Evolutionary conservation across 345 rosid species (phyloP).

Genomic region (Camelina neglecta): DNA sequence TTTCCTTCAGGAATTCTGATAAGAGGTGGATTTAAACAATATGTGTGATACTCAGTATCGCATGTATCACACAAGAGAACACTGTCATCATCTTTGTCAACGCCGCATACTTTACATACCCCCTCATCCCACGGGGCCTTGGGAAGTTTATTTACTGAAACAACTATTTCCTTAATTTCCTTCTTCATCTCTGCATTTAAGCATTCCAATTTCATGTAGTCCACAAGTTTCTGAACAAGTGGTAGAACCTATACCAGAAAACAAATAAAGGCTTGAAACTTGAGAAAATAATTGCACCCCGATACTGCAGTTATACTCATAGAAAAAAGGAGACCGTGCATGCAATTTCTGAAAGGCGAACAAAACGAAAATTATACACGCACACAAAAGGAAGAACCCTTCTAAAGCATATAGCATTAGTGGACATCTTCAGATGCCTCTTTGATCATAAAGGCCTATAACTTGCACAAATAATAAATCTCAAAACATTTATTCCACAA

Average conservation of each 20-base stretch:
- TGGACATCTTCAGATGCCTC: slow-evolving; percentile 11
- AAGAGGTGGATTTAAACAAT: slow-evolving; percentile 97
- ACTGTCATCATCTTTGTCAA: slow-evolving; percentile 97
- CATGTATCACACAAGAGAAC: slow-evolving; percentile 97
- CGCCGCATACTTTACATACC: slow-evolving; percentile 96
- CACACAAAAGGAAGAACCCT: slow-evolving; percentile 24
- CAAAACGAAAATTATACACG: slow-evolving; percentile 3
- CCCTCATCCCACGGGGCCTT: slow-evolving; percentile 99
- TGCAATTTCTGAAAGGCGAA: slow-evolving; percentile 20
- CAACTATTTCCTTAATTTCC: slow-evolving; percentile 71
- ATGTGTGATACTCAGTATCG: slow-evolving; percentile 97
- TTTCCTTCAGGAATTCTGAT: slow-evolving; percentile 96
- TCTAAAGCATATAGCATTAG: slow-evolving; percentile 23
- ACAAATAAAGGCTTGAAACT: slow-evolving; percentile 26
- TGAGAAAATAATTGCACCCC: slow-evolving; percentile 25
- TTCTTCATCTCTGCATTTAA: slow-evolving; percentile 63
- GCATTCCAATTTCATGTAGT: slow-evolving; percentile 62
- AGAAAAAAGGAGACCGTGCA: slow-evolving; percentile 20
- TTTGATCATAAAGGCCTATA: slow-evolving; percentile 33
- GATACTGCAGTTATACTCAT: slow-evolving; percentile 19
- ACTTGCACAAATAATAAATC: slow-evolving; percentile 16
- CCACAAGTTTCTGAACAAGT: slow-evolving; percentile 66
- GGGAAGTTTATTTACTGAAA: slow-evolving; percentile 72
- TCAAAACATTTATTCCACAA: slow-evolving; percentile 15
- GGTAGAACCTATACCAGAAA: slow-evolving; percentile 68